These are phyloP conservation scores for Apophysomyces ossiformis DNA, from an alignment of 371 early-diverging fungal genomes.

Conservation along the genomic window DNA sequence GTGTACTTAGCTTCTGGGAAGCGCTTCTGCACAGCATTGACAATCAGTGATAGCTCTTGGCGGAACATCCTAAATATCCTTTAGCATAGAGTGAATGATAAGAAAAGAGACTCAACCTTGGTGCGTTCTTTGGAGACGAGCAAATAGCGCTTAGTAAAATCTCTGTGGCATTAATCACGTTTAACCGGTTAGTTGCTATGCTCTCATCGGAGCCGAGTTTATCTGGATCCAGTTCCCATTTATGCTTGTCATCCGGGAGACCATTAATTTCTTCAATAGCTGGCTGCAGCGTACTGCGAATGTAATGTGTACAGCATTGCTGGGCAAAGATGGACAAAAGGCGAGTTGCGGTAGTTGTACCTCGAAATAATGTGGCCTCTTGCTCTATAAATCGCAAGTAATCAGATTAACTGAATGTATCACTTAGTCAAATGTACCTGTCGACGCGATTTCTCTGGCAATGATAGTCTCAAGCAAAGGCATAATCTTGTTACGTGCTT, in stretches of 20 bases:
- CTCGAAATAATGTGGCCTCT: conserved; percentile 85
- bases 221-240: conserved; percentile 83
- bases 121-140: conserved; percentile 70
- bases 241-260: conserved; percentile 33
- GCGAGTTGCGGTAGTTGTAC: conserved; percentile 86
- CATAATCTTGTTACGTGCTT: conserved; percentile 68
- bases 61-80: conserved; percentile 54
- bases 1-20: conserved; percentile 84
- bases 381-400: conserved; percentile 50
- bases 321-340: conserved; percentile 82
- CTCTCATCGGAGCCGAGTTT: conserved; percentile 65
- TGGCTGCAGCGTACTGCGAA: conserved; percentile 79
- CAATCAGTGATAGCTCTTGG: conserved; percentile 76
- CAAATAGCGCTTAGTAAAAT: conserved; percentile 80
- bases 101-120: conserved; percentile 37
- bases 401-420: neutral
- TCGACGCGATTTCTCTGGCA: conserved; percentile 75
- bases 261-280: conserved; percentile 58
- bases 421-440: conserved; percentile 40
- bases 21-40: conserved; percentile 70
- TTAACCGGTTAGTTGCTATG: conserved; percentile 66
- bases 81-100: neutral
- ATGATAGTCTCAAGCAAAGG: conserved; percentile 76
- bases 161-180: conserved; percentile 75
- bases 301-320: conserved; percentile 73